These are phyloP conservation scores for Mucor velutinosus DNA, from an alignment of 371 early-diverging fungal genomes.

Conservation along the genomic window DNA sequence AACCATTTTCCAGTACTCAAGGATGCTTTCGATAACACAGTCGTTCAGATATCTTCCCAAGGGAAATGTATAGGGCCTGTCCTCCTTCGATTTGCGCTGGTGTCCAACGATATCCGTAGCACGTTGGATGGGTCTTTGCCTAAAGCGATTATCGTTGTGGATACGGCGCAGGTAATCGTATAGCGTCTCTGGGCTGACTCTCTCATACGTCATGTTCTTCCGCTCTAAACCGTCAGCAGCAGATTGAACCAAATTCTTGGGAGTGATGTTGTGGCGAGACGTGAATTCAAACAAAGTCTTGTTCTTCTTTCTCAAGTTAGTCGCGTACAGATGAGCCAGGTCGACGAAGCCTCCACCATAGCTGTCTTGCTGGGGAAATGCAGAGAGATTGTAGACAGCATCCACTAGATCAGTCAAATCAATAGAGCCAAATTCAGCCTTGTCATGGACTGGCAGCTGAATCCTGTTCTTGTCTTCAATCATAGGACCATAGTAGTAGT, in stretches of 20 bases:
- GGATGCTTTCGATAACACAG: slow-evolving; percentile 7
- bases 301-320: slow-evolving; percentile 3
- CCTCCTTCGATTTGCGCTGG: background rate
- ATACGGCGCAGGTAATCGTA: slow-evolving; percentile 13
- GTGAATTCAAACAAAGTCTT: slow-evolving; percentile 24
- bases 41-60: slow-evolving; percentile 22
- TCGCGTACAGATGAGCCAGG: background rate
- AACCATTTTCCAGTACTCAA: slow-evolving; percentile 21
- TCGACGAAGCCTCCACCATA: background rate
- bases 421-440: slow-evolving; percentile 16
- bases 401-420: slow-evolving; percentile 18
- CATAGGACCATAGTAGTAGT: slow-evolving; percentile 31
- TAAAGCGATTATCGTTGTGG: slow-evolving; percentile 24
- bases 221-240: slow-evolving; percentile 13
- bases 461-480: slow-evolving; percentile 25
- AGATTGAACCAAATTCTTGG: slow-evolving; percentile 1
- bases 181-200: slow-evolving; percentile 1
- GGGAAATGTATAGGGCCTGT: slow-evolving; percentile 17
- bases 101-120: background rate
- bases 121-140: slow-evolving; percentile 11
- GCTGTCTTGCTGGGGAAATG: background rate
- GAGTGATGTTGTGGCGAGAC: slow-evolving; percentile 1
- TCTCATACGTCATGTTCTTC: slow-evolving; percentile 16
- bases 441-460: slow-evolving; percentile 6
- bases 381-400: slow-evolving; percentile 15